Evolutionary conservation across 148 eudicot genomes (phyloP).

Genomic region (Spergularia bocconei): DNA sequence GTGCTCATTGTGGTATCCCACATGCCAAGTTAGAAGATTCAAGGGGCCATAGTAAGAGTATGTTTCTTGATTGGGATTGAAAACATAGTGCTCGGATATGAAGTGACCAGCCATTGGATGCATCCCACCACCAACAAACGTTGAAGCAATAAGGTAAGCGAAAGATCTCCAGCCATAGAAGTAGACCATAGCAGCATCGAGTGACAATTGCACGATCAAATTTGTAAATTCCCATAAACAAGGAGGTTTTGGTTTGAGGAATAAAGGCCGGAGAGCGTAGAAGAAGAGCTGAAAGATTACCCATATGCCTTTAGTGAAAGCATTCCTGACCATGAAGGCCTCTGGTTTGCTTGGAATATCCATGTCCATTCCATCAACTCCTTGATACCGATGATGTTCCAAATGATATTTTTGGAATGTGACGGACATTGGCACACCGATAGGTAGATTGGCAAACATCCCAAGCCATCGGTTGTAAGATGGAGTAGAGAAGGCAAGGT

Average conservation of each 20-base stretch:
- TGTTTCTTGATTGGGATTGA: conserved; percentile 79
- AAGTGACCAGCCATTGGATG: conserved; percentile 98
- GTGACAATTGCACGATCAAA: conserved; percentile 53
- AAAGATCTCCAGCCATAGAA: conserved; percentile 79
- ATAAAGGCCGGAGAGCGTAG: conserved; percentile 82
- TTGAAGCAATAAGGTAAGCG: conserved; percentile 65
- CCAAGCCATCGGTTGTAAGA: conserved; percentile 88
- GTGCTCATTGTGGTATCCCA: conserved; percentile 97
- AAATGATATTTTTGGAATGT: conserved; percentile 97
- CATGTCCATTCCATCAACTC: conserved; percentile 90
- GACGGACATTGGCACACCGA: conserved; percentile 93
- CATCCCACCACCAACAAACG: conserved; percentile 94
- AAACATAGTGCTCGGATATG: conserved; percentile 88
- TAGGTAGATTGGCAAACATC: conserved; percentile 89
- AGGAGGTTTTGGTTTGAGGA: conserved; percentile 90
- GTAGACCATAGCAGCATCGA: conserved; percentile 62
- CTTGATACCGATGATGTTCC: conserved; percentile 92
- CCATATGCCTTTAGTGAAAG: conserved; percentile 74
- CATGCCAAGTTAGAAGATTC: conserved; percentile 81
- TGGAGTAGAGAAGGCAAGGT: conserved; percentile 89
- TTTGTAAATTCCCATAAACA: conserved; percentile 85
- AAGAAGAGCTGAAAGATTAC: conserved; percentile 81
- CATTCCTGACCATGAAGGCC: conserved; percentile 61
- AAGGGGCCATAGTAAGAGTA: conserved; percentile 87
- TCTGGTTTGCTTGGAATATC: conserved; percentile 79